Conservation (phyloP, 495 filamentous ascomycete species). For the Collariella sp. region DNA sequence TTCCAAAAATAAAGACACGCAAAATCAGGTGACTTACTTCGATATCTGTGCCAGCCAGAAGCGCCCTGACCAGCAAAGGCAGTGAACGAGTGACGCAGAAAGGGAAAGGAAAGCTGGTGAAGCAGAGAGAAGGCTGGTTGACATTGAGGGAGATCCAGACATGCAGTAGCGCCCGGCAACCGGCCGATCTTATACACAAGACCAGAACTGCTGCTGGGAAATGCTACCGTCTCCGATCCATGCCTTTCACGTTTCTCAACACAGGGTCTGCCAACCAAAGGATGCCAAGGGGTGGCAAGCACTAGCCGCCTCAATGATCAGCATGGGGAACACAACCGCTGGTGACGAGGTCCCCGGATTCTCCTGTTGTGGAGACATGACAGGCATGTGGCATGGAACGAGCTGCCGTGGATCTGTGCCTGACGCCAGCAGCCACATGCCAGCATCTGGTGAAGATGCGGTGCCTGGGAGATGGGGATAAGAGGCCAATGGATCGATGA, state of each 20-base stretch:
- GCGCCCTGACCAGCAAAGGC: conserved; percentile 14
- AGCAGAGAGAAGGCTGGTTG: too few relatives aligned
- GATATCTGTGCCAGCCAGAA: conserved; percentile 3
- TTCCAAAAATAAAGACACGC: neutral
- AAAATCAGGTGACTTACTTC: conserved; percentile 1
- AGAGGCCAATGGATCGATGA: conserved; percentile 5
- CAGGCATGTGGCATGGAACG: neutral
- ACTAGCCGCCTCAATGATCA: conserved; percentile 20
- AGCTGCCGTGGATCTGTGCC: conserved; percentile 3
- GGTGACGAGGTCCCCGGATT: neutral
- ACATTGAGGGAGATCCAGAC: conserved; percentile 2
- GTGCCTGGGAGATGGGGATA: neutral
- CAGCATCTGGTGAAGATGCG: neutral
- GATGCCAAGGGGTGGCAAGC: conserved; percentile 23
- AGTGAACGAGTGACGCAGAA: conserved; percentile 16
- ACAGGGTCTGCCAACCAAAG: conserved; percentile 10
- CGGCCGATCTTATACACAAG: conserved; percentile 21
- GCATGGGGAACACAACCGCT: neutral
- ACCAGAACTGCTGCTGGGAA: neutral
- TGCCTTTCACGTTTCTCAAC: conserved; percentile 15
- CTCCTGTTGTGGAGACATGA: neutral
- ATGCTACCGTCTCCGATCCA: conserved; percentile 7
- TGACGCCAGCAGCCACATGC: conserved; percentile 6
- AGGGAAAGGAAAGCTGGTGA: conserved; percentile 10
- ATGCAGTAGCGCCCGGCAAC: conserved; percentile 13